Evolutionary conservation across 305 asterid species (phyloP).

Genomic region (Fraxinus albicans): DNA sequence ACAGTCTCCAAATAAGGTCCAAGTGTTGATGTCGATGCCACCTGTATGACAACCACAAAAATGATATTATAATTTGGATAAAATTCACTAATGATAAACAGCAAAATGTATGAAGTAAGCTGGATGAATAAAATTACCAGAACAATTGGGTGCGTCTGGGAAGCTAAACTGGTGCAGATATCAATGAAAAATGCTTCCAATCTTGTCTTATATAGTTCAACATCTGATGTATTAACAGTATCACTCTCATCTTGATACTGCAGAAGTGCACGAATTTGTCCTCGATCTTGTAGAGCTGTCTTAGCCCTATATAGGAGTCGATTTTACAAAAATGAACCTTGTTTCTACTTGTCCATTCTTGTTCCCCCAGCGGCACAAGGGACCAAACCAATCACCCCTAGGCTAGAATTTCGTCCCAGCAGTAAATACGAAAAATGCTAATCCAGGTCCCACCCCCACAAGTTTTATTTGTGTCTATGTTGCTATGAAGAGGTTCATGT

Average conservation of each 20-base stretch:
- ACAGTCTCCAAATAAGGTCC: not conserved
- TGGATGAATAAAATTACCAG: slow-evolving; percentile 24
- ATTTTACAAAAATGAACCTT: slow-evolving; percentile 41
- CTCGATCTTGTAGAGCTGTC: slow-evolving; percentile 20
- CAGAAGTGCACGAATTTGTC: slow-evolving; percentile 35
- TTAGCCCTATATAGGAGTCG: slow-evolving; percentile 33
- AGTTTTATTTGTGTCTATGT: slow-evolving; percentile 34
- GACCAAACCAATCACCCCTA: slow-evolving; percentile 51
- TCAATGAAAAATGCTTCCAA: slow-evolving; percentile 32
- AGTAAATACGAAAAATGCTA: slow-evolving; percentile 41
- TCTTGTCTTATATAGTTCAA: slow-evolving; percentile 30
- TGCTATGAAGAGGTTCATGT: slow-evolving; percentile 56
- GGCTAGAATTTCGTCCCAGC: slow-evolving; percentile 17
- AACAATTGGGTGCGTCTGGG: slow-evolving; percentile 29
- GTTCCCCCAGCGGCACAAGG: slow-evolving; percentile 71
- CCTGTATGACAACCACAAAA: slow-evolving; percentile 17
- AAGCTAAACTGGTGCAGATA: slow-evolving; percentile 37
- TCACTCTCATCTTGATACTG: slow-evolving; percentile 86
- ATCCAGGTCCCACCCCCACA: slow-evolving; percentile 58
- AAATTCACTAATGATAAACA: not conserved
- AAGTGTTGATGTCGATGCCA: slow-evolving; percentile 31
- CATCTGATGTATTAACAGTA: slow-evolving; percentile 24
- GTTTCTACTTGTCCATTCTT: slow-evolving; percentile 45
- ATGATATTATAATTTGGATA: not conserved
- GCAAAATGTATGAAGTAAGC: not conserved